Conservation (phyloP, 257 asterid species). For the Solanum dulcamara region DNA sequence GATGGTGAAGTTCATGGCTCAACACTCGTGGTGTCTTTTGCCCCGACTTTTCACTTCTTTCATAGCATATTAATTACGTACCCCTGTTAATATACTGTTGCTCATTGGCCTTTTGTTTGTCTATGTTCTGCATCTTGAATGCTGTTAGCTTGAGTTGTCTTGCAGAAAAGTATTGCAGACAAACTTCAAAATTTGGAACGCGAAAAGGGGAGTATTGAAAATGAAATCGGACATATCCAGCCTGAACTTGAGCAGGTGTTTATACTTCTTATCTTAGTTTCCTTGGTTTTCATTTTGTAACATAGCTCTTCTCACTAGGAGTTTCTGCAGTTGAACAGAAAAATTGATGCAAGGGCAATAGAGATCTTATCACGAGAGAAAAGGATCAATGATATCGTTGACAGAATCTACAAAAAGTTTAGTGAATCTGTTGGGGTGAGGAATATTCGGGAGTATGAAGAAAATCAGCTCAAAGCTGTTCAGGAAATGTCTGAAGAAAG, state of each 20-base stretch:
- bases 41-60: not conserved
- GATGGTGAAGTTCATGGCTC: not conserved
- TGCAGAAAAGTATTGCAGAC: constrained; percentile 88
- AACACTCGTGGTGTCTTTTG: not conserved
- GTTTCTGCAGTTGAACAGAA: constrained; percentile 57
- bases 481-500: constrained; percentile 82
- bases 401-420: constrained; percentile 69
- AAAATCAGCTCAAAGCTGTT: constrained; percentile 84
- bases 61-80: not conserved
- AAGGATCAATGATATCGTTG: constrained; percentile 79
- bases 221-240: constrained; percentile 55
- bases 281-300: not conserved
- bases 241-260: constrained; percentile 79
- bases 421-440: constrained; percentile 93
- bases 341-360: constrained; percentile 36
- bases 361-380: constrained; percentile 49
- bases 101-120: not conserved
- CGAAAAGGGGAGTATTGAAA: constrained; percentile 64
- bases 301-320: not conserved
- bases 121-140: not conserved
- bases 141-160: not conserved
- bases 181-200: constrained; percentile 65
- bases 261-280: constrained; percentile 3
- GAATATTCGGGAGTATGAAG: constrained; percentile 94
- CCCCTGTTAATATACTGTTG: not conserved